Evolutionary conservation across 2,329 filamentous ascomycete species (phyloP), one percentile per base, ranked within the genome.

Genomic region (Ascochyta fabae): DNA sequence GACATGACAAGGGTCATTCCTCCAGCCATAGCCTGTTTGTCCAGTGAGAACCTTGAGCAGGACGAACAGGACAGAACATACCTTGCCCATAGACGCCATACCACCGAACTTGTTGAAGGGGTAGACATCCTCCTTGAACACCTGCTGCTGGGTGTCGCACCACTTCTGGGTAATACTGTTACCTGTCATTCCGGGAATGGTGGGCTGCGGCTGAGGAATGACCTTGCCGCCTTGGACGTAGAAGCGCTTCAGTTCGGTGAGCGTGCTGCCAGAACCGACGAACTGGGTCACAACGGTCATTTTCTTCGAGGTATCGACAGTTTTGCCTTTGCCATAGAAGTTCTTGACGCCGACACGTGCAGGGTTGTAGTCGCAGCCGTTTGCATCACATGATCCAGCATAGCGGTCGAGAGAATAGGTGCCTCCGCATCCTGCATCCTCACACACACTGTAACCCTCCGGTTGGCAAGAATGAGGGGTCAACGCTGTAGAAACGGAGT

Each of bases 1-100:
- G 78, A 81, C 79, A 89, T 80, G 55, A 87, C 85, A 9, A 89
- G 79, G 24, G 86, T 85, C 84, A 88, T 85, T 15, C 84, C 84
- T 27, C 34, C 31, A n/a, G 42, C 80, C 81, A 83, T 58, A 85
- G 75, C 48, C 77, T 80, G 77, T 88, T 78, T 53, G 19, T 86
- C 84, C n/a, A n/a, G 46, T 55, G 2, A 55, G 19, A 19, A 24
- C 31, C 15, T 10, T 34, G 9, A 4, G 2, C 0, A 33, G 10
- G 16, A 16, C 1, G 6, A 26, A 6, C 7, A 26, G 39, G 6
- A 46, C 4, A 16, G 12, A 89, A 79, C 23, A 87, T 85, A 83
- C 85, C 8, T 76, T 71, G 54, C 83, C 78, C 80, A 89, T 84
- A 44, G 76, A 76, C 0, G 74, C 65, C 67, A 87, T 75, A 24